Evolutionary conservation across 2,329 filamentous ascomycete species (phyloP).

Genomic region (Myrmaecium sp.): DNA sequence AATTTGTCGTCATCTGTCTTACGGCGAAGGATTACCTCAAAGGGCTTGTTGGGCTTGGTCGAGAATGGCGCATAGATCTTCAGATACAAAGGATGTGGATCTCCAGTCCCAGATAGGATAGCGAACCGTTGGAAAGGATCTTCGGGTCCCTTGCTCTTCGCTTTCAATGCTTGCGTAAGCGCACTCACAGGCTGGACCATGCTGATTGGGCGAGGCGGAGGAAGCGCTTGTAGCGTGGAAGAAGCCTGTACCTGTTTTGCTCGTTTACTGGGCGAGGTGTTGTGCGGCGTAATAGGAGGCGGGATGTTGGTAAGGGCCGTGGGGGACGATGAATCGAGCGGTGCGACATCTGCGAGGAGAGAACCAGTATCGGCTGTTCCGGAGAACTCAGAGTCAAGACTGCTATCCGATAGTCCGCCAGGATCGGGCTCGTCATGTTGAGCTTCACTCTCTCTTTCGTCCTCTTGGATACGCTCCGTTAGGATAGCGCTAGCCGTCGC

Average conservation of each 20-base stretch:
- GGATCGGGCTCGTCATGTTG: slow-evolving; percentile 24
- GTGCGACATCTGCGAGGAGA: slow-evolving; percentile 47
- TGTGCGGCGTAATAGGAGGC: slow-evolving; percentile 23
- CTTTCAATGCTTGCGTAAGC: slow-evolving; percentile 54
- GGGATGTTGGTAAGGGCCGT: slow-evolving; percentile 26
- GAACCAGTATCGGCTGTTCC: slow-evolving; percentile 45
- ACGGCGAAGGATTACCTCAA: slow-evolving; percentile 55
- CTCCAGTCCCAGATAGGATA: slow-evolving; percentile 59
- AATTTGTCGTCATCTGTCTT: slow-evolving; percentile 52
- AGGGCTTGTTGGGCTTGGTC: slow-evolving; percentile 43
- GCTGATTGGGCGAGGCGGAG: slow-evolving; percentile 57
- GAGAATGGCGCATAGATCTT: slow-evolving; percentile 65
- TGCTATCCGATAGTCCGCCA: slow-evolving; percentile 20
- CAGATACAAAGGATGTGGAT: slow-evolving; percentile 57
- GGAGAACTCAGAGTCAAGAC: slow-evolving; percentile 22
- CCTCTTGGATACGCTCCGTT: slow-evolving; percentile 35
- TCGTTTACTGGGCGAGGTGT: slow-evolving; percentile 42
- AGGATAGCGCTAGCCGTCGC: slow-evolving; percentile 37
- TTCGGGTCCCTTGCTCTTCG: slow-evolving; percentile 50
- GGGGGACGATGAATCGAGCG: slow-evolving; percentile 36
- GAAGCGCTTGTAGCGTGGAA: slow-evolving; percentile 45
- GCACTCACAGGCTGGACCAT: slow-evolving; percentile 53
- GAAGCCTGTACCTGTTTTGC: slow-evolving; percentile 30
- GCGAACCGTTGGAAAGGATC: slow-evolving; percentile 66
- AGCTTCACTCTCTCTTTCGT: slow-evolving; percentile 18